Evolutionary conservation across 106 monocot genomes (phyloP).

Genomic region (Posidonia australis): DNA sequence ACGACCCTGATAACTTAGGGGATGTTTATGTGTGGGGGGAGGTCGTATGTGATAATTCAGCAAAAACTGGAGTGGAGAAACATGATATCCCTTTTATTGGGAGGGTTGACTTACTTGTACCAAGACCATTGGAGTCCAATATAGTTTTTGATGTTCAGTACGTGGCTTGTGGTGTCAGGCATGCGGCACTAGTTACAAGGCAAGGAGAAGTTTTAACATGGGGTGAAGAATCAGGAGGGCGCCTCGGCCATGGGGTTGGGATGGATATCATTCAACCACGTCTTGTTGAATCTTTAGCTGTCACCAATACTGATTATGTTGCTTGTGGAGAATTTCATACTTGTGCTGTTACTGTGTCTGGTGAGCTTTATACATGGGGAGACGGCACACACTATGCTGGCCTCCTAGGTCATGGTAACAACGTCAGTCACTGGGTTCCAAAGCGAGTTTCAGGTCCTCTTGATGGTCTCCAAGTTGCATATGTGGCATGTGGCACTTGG

Average conservation of each 20-base stretch:
- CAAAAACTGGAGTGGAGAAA: constrained; percentile 23
- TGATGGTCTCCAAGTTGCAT: constrained; percentile 73
- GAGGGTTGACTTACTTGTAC: constrained; percentile 62
- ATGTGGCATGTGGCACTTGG: constrained; percentile 86
- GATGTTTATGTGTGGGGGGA: constrained; percentile 90
- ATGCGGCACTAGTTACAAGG: constrained; percentile 77
- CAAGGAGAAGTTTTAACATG: constrained; percentile 86
- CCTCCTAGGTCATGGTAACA: constrained; percentile 75
- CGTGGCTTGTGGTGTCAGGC: constrained; percentile 77
- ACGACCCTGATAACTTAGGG: constrained; percentile 64
- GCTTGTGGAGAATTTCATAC: constrained; percentile 93
- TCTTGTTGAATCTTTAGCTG: constrained; percentile 71
- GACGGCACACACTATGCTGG: constrained; percentile 89
- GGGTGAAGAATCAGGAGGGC: constrained; percentile 94
- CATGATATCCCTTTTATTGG: constrained; percentile 18
- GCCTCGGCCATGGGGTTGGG: constrained; percentile 76
- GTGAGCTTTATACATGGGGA: constrained; percentile 95
- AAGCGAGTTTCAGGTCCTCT: constrained; percentile 70
- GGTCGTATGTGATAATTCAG: constrained; percentile 41
- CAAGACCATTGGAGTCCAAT: constrained; percentile 80
- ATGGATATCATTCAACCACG: constrained; percentile 51
- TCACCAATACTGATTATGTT: constrained; percentile 43
- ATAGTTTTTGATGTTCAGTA: constrained; percentile 68
- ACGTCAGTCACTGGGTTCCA: constrained; percentile 87
- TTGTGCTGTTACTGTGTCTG: constrained; percentile 67